Percentiles rank a stretch among this genome's conserved stretches.
These are phyloP conservation scores for Polysphondylium violaceum DNA, from an alignment of 78 protist genomes.

Conservation along the genomic window DNA sequence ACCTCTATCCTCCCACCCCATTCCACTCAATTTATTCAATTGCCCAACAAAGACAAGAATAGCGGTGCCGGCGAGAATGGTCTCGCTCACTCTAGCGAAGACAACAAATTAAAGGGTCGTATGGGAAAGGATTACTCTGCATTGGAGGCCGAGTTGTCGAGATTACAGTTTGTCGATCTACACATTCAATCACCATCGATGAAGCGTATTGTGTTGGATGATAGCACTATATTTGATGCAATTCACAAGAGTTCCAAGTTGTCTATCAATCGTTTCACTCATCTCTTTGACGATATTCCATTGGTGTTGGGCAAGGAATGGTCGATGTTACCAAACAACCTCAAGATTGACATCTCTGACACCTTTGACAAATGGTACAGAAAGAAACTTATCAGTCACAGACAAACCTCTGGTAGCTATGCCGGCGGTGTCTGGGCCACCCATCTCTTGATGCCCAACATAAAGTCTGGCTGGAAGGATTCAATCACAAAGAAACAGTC, in stretches of 20 bases:
- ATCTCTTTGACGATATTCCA: background rate
- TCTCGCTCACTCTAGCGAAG: background rate
- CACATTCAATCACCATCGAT: no score
- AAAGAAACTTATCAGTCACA: constrained; percentile 3
- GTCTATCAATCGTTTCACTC: background rate
- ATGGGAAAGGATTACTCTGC: background rate
- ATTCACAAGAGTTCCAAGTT: background rate
- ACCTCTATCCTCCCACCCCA: constrained; percentile 54
- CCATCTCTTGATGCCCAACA: constrained; percentile 47
- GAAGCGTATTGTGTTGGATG: background rate
- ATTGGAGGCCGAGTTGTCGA: background rate
- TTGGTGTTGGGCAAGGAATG: constrained; percentile 1
- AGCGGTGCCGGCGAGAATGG: background rate
- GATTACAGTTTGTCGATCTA: no score
- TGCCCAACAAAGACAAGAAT: constrained; percentile 19
- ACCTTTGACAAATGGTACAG: constrained; percentile 23
- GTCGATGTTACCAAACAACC: constrained; percentile 1
- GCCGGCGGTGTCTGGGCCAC: constrained; percentile 51
- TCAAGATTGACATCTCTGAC: constrained; percentile 15
- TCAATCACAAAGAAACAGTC: constrained; percentile 7
- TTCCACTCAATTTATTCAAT: constrained; percentile 51
- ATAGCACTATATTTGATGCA: constrained; percentile 1
- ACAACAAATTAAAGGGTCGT: background rate
- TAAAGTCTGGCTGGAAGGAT: constrained; percentile 48
- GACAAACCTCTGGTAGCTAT: constrained; percentile 5